Base-by-base conservation (phyloP, 257 asterid genomes). In the Gentiana dahurica region DNA sequence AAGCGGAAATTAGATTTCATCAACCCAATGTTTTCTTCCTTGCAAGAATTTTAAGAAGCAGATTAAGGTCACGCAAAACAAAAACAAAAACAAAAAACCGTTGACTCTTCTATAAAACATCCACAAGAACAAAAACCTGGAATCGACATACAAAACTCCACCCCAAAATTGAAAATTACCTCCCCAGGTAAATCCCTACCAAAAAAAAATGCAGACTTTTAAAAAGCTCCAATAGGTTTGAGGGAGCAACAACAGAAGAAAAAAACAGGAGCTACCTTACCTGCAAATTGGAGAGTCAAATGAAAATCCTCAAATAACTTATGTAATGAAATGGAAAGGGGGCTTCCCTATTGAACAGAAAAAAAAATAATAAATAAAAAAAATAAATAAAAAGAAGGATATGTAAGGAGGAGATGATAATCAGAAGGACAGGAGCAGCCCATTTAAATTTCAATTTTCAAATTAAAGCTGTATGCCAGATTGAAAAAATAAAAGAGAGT, bases 381-480 rank as follows among this genome's bases (percentile, higher is more conserved):
- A 46, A n/a, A 46, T 12, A 34, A 9, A 4, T 15, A 3, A 32
- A 6, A 5, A 10, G 4, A 8, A 12, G 62, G 51, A 10, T 58
- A 10, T 43, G 4, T 54, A 47, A 35, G 3, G 47, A n/a, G 49
- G 36, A n/a, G 32, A 59, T 13, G 49, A 59, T 12, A 48, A 58
- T 3, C 24, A 46, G 54, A 46, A 11, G 34, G 2, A 24, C 24
- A 24, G 24, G 24, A 24, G 24, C 5, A 8, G 37, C 2, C 3
- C 2, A 6, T 5, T n/a, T 5, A 34, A 34, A 2, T 34, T 54
- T 54, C 67, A 53, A 49, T 46, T 46, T 64, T 60, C 39, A 53
- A 64, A 70, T 59, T 64, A 49, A 64, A 70, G 63, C 57, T 13
- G 54, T 9, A 2, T 9, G 53, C 24, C 24, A 24, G 62, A 49